Evolutionary conservation across 768 basidiomycete species (phyloP).

Genomic region (Termitomyces eurrhizus): DNA sequence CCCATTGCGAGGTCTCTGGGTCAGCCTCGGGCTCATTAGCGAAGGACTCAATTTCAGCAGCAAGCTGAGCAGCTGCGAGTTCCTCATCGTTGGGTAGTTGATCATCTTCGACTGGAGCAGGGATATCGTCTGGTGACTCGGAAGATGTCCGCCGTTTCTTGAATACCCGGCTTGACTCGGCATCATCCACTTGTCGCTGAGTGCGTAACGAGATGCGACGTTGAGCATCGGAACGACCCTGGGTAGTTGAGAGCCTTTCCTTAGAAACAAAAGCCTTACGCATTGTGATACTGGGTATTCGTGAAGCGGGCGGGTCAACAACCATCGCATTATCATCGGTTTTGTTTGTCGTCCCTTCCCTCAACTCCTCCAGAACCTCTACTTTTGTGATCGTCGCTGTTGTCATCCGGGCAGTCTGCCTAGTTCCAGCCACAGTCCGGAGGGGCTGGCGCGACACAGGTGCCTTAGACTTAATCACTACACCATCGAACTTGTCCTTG

Average conservation of each 20-base stretch:
- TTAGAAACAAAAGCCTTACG: conserved; percentile 34
- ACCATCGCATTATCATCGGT: conserved; percentile 52
- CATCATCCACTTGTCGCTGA: conserved; percentile 39
- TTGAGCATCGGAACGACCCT: conserved; percentile 20
- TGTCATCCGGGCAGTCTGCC: conserved; percentile 31
- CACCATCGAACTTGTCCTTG: conserved; percentile 58
- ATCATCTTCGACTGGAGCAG: conserved; percentile 27
- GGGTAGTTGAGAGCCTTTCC: conserved; percentile 22
- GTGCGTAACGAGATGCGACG: conserved; percentile 23
- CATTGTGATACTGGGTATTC: conserved; percentile 37
- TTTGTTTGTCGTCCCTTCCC: conserved; percentile 24
- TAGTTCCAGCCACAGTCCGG: conserved; percentile 45
- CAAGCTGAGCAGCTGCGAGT: conserved; percentile 36
- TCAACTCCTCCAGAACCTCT: conserved; percentile 19
- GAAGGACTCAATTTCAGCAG: conserved; percentile 47
- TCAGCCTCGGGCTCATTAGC: conserved; percentile 60
- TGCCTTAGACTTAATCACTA: conserved; percentile 53
- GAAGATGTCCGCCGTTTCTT: conserved; percentile 77
- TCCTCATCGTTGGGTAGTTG: conserved; percentile 43
- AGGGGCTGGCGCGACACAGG: conserved; percentile 48
- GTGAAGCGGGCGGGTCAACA: conserved; percentile 39
- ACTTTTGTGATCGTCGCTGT: conserved; percentile 16
- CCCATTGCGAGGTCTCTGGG: conserved; percentile 68
- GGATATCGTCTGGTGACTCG: conserved; percentile 53
- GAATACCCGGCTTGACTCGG: conserved; percentile 53